Conservation (phyloP, 371 early-diverging fungal species). For the Mortierella polycephala region DNA sequence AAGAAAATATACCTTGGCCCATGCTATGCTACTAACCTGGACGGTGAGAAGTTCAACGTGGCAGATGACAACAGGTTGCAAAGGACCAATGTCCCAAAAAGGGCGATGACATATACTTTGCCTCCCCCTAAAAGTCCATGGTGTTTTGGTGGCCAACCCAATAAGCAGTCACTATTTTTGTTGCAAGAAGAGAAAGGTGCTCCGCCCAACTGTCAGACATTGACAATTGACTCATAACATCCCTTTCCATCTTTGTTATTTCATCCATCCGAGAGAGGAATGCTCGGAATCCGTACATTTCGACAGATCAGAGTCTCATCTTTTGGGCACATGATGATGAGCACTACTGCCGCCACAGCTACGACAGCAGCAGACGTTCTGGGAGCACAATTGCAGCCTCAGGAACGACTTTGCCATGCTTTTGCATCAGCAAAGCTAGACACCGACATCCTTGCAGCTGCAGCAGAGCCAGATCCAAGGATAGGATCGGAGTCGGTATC, state of each 20-base stretch:
- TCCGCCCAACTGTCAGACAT: conserved; percentile 2
- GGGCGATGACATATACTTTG: not conserved
- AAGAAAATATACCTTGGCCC: no score
- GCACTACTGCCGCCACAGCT: not conserved
- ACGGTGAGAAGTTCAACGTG: no score
- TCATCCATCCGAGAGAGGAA: not conserved
- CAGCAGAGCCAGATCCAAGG: not conserved
- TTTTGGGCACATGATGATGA: conserved; percentile 2
- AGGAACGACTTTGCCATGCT: no score
- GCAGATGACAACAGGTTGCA: no score
- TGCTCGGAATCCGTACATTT: conserved; percentile 23
- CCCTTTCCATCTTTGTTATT: not conserved
- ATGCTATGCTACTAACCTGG: no score
- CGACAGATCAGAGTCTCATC: conserved; percentile 18
- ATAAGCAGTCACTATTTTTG: conserved; percentile 6
- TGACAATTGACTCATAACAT: not conserved
- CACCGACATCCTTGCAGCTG: not conserved
- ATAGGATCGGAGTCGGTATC: not conserved
- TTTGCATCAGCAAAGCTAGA: no score
- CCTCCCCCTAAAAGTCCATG: not conserved
- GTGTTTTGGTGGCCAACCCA: no score
- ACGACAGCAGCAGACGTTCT: no score
- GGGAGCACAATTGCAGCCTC: no score
- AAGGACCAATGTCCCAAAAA: no score
- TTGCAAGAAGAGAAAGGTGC: not conserved